phyloP scores from a whole-genome alignment of 208 protist genomes.

The Leishmania guyanensis region DNA sequence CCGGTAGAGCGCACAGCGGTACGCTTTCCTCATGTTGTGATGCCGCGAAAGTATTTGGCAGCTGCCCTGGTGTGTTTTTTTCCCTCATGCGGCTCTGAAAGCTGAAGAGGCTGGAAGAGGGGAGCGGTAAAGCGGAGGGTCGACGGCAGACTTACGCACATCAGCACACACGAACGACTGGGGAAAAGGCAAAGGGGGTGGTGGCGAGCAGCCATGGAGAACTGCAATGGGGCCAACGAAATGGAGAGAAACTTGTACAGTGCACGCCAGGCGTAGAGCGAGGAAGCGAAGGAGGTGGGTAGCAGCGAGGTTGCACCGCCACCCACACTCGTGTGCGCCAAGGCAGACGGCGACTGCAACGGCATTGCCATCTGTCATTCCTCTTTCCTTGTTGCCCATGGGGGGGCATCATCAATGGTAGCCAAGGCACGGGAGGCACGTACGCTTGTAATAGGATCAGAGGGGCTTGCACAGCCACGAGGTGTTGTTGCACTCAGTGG shows the following conservation, averaged over 20 bases:
- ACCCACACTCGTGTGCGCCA: neutral
- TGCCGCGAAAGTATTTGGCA: neutral
- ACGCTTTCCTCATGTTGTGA: neutral
- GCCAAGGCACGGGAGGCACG: neutral
- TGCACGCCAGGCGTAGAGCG: neutral
- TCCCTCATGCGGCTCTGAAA: neutral
- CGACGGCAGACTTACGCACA: neutral
- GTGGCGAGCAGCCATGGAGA: neutral
- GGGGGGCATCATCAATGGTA: neutral
- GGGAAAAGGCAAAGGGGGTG: neutral
- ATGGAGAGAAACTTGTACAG: neutral
- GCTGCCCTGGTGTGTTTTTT: neutral
- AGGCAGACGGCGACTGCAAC: neutral
- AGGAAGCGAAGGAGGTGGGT: neutral
- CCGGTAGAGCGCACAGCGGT: neutral
- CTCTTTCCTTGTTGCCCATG: neutral
- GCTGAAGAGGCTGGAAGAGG: neutral
- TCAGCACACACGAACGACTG: neutral
- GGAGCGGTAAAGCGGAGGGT: neutral
- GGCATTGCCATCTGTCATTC: neutral
- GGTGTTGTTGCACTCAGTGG: conserved; percentile 4
- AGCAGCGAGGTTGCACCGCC: neutral
- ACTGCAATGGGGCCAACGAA: neutral
- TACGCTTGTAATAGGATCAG: neutral
- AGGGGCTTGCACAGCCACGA: conserved; percentile 16